Evolutionary conservation across 805 yeast species (phyloP).

Genomic region (Hanseniaspora mollemarum): DNA sequence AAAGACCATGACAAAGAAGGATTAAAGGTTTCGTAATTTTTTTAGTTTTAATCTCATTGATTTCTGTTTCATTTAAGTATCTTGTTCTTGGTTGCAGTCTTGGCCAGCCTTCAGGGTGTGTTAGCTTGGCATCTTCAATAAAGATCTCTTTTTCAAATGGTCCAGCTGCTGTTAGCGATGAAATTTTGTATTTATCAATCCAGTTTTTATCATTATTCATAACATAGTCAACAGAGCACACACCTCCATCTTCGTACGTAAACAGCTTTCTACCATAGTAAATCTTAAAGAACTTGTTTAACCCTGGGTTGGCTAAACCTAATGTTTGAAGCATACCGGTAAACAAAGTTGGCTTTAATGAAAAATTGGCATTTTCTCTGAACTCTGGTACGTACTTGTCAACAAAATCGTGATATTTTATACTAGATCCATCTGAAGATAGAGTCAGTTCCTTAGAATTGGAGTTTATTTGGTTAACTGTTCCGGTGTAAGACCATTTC

Average conservation of each 20-base stretch:
- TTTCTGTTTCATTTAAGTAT: conserved; percentile 40
- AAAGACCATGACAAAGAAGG: conserved; percentile 57
- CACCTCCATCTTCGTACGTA: conserved; percentile 53
- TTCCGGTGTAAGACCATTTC: conserved; percentile 30
- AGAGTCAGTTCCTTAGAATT: conserved; percentile 21
- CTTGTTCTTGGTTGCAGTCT: conserved; percentile 59
- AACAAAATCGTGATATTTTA: conserved; percentile 23
- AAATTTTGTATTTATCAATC: conserved; percentile 21
- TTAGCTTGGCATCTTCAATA: conserved; percentile 31
- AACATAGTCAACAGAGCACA: conserved; percentile 64
- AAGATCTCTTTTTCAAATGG: conserved; percentile 25
- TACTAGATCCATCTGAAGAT: background rate
- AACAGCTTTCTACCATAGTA: conserved; percentile 66
- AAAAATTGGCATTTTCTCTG: conserved; percentile 37
- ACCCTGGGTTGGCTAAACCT: conserved; percentile 47
- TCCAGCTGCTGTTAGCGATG: conserved; percentile 17
- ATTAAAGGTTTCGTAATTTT: conserved; percentile 40
- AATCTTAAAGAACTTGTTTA: conserved; percentile 42
- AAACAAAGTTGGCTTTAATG: conserved; percentile 51
- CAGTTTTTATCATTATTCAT: conserved; percentile 29
- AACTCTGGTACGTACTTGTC: conserved; percentile 36
- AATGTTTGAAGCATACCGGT: conserved; percentile 72
- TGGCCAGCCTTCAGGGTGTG: conserved; percentile 43
- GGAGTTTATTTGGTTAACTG: conserved; percentile 24
- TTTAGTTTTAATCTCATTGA: conserved; percentile 28